A percentile compares a stretch with the other conserved stretches of the same genome.
These are phyloP conservation scores for Cryphonectria carpinicola DNA, from an alignment of 2,329 filamentous ascomycete species.

Conservation along the genomic window DNA sequence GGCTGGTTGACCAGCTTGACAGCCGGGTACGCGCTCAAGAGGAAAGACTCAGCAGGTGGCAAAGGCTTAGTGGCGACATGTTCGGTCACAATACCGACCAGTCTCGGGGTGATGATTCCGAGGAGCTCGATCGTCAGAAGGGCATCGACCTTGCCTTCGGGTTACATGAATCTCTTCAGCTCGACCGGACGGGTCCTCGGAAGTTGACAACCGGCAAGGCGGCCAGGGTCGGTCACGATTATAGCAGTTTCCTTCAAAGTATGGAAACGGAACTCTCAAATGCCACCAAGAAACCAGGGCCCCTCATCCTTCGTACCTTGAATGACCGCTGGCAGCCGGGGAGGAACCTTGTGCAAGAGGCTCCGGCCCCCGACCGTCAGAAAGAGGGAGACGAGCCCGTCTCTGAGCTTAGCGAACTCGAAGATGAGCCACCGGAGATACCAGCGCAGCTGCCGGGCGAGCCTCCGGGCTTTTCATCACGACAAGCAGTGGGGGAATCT, in stretches of 20 bases:
- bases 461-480: neutral
- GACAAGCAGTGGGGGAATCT: neutral
- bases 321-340: neutral
- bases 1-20: slow-evolving; percentile 73
- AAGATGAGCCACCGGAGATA: slow-evolving; percentile 46
- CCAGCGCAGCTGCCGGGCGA: slow-evolving; percentile 15
- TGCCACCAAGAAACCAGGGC: slow-evolving; percentile 32
- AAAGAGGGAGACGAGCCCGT: slow-evolving; percentile 40
- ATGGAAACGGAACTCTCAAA: slow-evolving; percentile 47
- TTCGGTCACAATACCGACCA: slow-evolving; percentile 41
- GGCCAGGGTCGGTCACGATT: slow-evolving; percentile 44
- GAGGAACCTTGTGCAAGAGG: slow-evolving; percentile 8
- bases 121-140: slow-evolving; percentile 35
- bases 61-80: slow-evolving; percentile 61
- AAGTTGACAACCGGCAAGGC: slow-evolving; percentile 33
- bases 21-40: slow-evolving; percentile 68
- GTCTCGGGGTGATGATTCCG: slow-evolving; percentile 34
- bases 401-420: slow-evolving; percentile 58
- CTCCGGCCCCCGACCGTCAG: slow-evolving; percentile 14
- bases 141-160: slow-evolving; percentile 60
- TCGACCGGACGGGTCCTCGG: slow-evolving; percentile 41
- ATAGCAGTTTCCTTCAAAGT: slow-evolving; percentile 46
- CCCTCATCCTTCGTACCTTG: slow-evolving; percentile 33
- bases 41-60: slow-evolving; percentile 73
- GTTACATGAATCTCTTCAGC: slow-evolving; percentile 53